A percentile compares a stretch with the other conserved stretches of the same genome.
Evolutionary conservation across 2,329 filamentous ascomycete genomes (phyloP).

Genomic region (Botrytis deweyae): DNA sequence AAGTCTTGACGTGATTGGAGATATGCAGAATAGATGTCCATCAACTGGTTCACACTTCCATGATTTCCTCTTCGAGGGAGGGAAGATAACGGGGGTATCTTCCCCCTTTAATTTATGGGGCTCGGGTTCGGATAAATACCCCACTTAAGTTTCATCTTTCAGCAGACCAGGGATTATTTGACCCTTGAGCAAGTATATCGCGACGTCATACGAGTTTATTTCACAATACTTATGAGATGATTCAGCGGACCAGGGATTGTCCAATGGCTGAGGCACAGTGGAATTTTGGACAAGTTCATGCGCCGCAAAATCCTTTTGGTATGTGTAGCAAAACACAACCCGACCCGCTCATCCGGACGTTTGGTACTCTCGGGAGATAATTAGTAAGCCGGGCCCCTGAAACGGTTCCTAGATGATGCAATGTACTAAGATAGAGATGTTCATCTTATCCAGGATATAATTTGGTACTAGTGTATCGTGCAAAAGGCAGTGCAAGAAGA

Average conservation of each 20-base stretch:
- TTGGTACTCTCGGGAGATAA: neutral
- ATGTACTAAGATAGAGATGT: too few relatives aligned
- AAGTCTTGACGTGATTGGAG: neutral
- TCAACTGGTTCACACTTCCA: neutral
- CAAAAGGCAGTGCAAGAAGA: neutral
- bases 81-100: neutral
- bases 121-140: neutral
- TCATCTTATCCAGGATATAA: neutral
- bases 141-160: neutral
- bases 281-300: neutral
- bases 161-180: neutral
- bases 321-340: neutral
- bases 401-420: too few relatives aligned
- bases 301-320: neutral
- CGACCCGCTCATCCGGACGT: neutral
- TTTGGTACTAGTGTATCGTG: neutral
- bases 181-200: neutral
- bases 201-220: neutral
- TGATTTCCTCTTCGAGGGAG: neutral
- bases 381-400: neutral
- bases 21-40: neutral
- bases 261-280: neutral
- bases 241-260: neutral
- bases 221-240: neutral
- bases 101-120: neutral